Percentiles rank a stretch among this genome's conserved stretches.
These are phyloP conservation scores for Vickermania spadyakhi DNA, from an alignment of 208 protist genomes.

Conservation along the genomic window DNA sequence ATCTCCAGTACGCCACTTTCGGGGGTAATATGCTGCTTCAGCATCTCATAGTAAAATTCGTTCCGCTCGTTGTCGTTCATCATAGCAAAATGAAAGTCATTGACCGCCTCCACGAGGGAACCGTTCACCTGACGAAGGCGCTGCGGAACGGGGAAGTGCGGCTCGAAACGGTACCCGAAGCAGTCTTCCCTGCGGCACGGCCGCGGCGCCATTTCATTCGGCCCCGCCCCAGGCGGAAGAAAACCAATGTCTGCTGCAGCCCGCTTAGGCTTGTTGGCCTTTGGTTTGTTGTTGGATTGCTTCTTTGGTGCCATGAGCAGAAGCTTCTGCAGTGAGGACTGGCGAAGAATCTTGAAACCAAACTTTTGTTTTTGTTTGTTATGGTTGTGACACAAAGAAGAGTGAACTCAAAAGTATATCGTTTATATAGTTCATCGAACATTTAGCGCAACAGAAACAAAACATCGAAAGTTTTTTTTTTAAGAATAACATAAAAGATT, in stretches of 20 bases:
- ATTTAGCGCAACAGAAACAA: too few species aligned
- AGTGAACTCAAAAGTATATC: too few species aligned
- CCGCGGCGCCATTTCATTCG: background rate
- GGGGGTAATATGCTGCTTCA: constrained; percentile 63
- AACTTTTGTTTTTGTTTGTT: too few species aligned
- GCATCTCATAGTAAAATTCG: constrained; percentile 81
- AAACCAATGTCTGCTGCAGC: constrained; percentile 1
- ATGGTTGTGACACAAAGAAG: too few species aligned
- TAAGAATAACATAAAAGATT: too few species aligned
- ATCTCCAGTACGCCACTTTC: constrained; percentile 89
- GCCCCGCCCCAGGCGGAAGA: background rate
- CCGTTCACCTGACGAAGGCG: constrained; percentile 48
- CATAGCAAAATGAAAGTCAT: constrained; percentile 93
- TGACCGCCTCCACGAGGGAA: constrained; percentile 83
- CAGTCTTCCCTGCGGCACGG: constrained; percentile 5
- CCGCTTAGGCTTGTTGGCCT: constrained; percentile 6
- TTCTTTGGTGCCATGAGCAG: constrained; percentile 1
- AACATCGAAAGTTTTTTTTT: too few species aligned
- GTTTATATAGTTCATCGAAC: too few species aligned
- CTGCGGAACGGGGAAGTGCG: constrained; percentile 54
- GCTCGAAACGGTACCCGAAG: constrained; percentile 72
- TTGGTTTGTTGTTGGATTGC: background rate
- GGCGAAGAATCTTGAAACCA: background rate
- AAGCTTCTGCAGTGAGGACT: background rate
- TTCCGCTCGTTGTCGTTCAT: constrained; percentile 89